Conservation (phyloP, 2,329 filamentous ascomycete species). For the Cyanodermella asteris region DNA sequence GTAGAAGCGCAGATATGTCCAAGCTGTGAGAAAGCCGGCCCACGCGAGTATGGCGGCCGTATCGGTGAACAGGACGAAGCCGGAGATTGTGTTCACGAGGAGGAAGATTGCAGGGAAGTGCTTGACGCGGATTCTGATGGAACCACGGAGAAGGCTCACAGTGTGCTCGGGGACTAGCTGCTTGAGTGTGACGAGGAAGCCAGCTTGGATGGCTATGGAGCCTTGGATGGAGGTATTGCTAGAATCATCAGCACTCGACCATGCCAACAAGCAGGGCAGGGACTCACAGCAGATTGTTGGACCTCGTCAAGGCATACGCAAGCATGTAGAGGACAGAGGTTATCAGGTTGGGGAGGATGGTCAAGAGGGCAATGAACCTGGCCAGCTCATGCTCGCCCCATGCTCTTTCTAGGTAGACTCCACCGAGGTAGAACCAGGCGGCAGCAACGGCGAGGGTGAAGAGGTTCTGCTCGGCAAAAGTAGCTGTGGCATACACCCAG, state of each 20-base stretch:
- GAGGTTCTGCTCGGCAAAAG: constrained; percentile 81
- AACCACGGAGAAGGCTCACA: constrained; percentile 72
- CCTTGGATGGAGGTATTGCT: constrained; percentile 66
- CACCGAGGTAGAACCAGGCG: constrained; percentile 70
- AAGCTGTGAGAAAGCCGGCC: constrained; percentile 68
- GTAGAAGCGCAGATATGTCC: constrained; percentile 93
- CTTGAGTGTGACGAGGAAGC: constrained; percentile 91
- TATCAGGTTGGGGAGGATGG: constrained; percentile 59
- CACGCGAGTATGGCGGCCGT: constrained; percentile 60
- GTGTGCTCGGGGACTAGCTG: constrained; percentile 95
- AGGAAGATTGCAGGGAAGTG: constrained; percentile 58
- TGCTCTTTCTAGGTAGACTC: constrained; percentile 82
- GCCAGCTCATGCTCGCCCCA: constrained; percentile 85
- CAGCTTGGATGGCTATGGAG: constrained; percentile 71
- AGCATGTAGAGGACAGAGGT: constrained; percentile 51
- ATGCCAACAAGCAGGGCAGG: not conserved
- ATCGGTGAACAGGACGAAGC: constrained; percentile 42
- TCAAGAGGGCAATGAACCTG: constrained; percentile 63
- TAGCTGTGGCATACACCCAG: constrained; percentile 74
- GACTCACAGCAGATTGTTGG: constrained; percentile 20
- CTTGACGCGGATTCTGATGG: constrained; percentile 73
- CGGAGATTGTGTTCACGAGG: constrained; percentile 46
- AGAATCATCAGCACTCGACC: constrained; percentile 8
- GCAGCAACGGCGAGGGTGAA: constrained; percentile 62
- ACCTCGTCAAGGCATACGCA: constrained; percentile 46